Base-by-base conservation (phyloP, 2,329 filamentous ascomycete genomes). In the Penicillium sp. region DNA sequence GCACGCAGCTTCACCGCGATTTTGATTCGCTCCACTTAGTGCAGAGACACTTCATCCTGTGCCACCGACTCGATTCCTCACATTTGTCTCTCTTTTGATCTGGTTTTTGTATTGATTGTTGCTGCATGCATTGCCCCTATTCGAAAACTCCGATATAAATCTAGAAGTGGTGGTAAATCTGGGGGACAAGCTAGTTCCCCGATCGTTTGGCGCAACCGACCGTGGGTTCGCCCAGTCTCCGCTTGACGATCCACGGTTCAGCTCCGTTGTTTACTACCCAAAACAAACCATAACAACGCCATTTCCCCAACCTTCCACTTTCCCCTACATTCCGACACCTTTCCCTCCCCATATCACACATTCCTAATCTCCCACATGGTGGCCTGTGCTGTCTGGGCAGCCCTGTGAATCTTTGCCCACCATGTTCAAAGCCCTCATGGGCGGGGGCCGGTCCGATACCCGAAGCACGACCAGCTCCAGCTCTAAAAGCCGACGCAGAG, bases 361-460 rank as follows among this genome's bases (percentile, higher is more conserved):
- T 48, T 55, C 46, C 49, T 55, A 58, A 48, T 23, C 55, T 55
- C 25, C 62, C 70, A 68, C 66, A 72, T 73, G 71, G 60, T 70
- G 59, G 49, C 49, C 62, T 62, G 58, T 67, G 43, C 59, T 53
- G 27, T 59, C 49, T 49, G 66, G 61, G 63, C 62, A 64, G 64
- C 57, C 54, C 58, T 62, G 50, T 55, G 53, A 69, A 61, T 69
- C 57, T 65, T 61, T 68, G 68, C 67, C 68, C 68, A 71, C 61
- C 65, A 76, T 75, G 73, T 72, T 75, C 57, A 75, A 70, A 62
- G 73, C 69, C 65, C 68, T 76, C 35, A 67, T 74, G 68, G 71
- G 72, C 68, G 70, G 73, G 64, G 67, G 68, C 61, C 68, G 69
- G 60, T 71, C 71, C 50, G 70, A 72, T 62, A 60, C 60, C 59